Evolutionary conservation across 2,329 filamentous ascomycete species (phyloP).

Genomic region (Tolypocladium nubicola): DNA sequence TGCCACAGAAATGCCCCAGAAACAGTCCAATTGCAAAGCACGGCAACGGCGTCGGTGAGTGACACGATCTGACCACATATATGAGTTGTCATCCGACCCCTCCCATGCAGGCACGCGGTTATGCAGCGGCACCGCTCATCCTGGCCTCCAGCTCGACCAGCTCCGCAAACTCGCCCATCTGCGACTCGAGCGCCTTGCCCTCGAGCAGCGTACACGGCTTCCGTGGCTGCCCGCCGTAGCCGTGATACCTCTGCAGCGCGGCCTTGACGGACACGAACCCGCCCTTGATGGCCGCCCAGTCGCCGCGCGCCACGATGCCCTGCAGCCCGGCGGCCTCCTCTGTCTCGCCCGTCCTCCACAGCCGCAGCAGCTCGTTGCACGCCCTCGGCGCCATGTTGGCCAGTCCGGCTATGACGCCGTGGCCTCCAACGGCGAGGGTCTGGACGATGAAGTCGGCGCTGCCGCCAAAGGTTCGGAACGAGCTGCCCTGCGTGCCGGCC

Average conservation of each 20-base stretch:
- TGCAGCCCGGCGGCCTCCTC: constrained; percentile 54
- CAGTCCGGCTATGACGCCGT: constrained; percentile 61
- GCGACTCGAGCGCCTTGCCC: constrained; percentile 10
- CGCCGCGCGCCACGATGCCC: constrained; percentile 51
- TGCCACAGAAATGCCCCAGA: too few relatives aligned
- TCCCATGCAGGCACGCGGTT: not conserved
- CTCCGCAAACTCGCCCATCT: constrained; percentile 13
- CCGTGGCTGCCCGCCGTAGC: constrained; percentile 52
- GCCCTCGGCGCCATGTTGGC: constrained; percentile 60
- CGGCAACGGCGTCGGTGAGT: not conserved
- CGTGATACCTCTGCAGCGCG: constrained; percentile 49
- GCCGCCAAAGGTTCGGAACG: constrained; percentile 61
- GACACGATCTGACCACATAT: not conserved
- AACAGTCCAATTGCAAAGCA: not conserved
- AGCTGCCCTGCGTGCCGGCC: constrained; percentile 25
- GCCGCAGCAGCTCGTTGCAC: constrained; percentile 48
- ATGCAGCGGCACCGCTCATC: constrained; percentile 18
- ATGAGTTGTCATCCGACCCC: not conserved
- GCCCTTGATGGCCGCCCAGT: constrained; percentile 60
- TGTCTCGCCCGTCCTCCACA: constrained; percentile 47
- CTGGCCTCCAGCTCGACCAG: constrained; percentile 10
- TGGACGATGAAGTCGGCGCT: constrained; percentile 67
- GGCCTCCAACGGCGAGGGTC: constrained; percentile 57
- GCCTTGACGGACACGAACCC: constrained; percentile 62
- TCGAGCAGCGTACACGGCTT: constrained; percentile 31